Evolutionary conservation across 208 protist genomes (phyloP), one percentile per base, ranked within the genome.

Genomic region (Leishmania guyanensis): DNA sequence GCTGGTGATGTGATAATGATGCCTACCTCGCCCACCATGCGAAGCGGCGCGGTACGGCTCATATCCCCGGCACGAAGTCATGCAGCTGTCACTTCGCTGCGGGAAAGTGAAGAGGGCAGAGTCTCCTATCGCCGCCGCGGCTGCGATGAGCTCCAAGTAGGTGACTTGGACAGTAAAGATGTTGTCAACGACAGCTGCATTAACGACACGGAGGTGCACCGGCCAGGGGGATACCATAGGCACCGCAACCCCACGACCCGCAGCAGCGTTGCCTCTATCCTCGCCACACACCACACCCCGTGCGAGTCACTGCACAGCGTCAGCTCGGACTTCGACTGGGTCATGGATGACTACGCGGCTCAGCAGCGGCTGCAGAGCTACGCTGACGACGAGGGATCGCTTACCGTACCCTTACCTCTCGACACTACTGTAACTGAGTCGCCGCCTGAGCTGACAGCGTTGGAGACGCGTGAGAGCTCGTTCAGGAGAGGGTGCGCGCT

Each of bases 311-410:
- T 58, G 0, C 73, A 81, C 39, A 81, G 81, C 62, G 16, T 54
- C 50, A 36, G 39, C 3, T 78, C 71, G 0, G 60, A 33, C 22
- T 75, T 79, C 75, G 81, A 78, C 5, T 80, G 76, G 81, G 64
- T 78, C 16, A 70, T 50, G 0, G 76, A 85, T 12, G 77, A 85
- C 64, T 73, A 77, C 64, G 77, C 77, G 6, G 77, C 22, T 14
- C 36, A 58, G 53, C 36, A 36, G 56, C 54, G 36, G 8, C 54
- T 14, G 54, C 56, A 36, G 36, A 22, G 50, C 74, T n/a, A 50
- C 39, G 22, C 36, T 64, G 20, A 33, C 33, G 36, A 33, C 5
- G 74, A 20, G 17, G 56, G 9, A 3, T 14, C 51, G 26, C 29
- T 62, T 62, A 33, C 29, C 72, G 48, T n/a, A 53, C 51, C 51